phyloP scores from a whole-genome alignment of 2,329 filamentous ascomycete species.

The Ophiostoma perfectum region DNA sequence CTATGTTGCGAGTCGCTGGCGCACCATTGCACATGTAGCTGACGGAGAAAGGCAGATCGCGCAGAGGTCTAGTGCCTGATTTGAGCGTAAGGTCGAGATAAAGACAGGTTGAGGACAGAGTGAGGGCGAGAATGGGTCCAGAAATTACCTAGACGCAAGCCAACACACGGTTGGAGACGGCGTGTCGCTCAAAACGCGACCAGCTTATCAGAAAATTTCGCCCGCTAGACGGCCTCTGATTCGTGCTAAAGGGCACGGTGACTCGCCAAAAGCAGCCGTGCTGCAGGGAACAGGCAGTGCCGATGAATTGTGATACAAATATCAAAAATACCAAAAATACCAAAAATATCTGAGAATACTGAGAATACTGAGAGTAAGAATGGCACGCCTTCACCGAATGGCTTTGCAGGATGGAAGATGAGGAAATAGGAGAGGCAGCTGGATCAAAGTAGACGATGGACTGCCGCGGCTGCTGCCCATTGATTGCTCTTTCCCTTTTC shows the following conservation, averaged over 20 bases:
- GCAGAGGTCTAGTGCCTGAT: not conserved
- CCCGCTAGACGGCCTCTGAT: constrained; percentile 14
- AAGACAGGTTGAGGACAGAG: not conserved
- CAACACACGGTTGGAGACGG: constrained; percentile 16
- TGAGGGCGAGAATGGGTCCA: constrained; percentile 4
- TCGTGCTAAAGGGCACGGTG: constrained; percentile 12
- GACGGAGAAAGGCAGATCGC: not conserved
- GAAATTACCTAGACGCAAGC: constrained; percentile 5
- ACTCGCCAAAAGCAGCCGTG: not conserved
- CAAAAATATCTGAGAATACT: too few species aligned
- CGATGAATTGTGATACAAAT: not conserved
- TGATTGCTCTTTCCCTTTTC: constrained; percentile 12
- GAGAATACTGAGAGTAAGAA: too few species aligned
- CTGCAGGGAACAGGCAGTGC: not conserved
- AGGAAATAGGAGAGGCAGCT: not conserved
- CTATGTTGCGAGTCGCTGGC: not conserved
- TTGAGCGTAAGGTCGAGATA: not conserved
- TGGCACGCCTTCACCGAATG: not conserved
- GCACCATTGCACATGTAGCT: too few species aligned
- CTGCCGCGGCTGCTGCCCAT: not conserved
- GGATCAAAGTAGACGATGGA: not conserved
- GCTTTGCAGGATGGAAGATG: not conserved
- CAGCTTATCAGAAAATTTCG: constrained; percentile 19
- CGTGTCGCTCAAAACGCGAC: constrained; percentile 20
- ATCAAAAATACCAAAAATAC: too few species aligned